phyloP scores from a whole-genome alignment of 805 yeast species.

The Peterozyma xylosa region DNA sequence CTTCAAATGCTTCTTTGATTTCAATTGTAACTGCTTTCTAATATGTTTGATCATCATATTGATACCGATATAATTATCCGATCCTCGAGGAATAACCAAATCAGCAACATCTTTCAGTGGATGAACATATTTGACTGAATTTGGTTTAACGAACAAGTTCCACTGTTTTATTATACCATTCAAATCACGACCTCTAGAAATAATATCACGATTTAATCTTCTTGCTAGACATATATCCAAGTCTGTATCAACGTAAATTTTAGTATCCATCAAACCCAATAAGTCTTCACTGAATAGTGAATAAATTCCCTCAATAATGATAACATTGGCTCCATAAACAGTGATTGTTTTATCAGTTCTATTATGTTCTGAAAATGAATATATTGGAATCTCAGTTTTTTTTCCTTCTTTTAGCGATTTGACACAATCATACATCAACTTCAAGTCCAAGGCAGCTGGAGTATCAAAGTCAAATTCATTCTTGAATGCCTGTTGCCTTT shows the following conservation, averaged over 20 bases:
- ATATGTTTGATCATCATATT: conserved; percentile 75
- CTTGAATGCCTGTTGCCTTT: conserved; percentile 54
- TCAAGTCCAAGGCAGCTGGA: conserved; percentile 81
- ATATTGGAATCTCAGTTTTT: conserved; percentile 57
- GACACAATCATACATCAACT: conserved; percentile 57
- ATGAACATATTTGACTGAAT: conserved; percentile 65
- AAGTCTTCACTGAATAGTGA: conserved; percentile 69
- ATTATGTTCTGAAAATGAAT: conserved; percentile 58
- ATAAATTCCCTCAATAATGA: conserved; percentile 86
- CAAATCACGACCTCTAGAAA: conserved; percentile 79
- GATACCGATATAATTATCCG: conserved; percentile 76
- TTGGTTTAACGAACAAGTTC: conserved; percentile 88
- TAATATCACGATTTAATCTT: conserved; percentile 78
- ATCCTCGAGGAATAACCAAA: conserved; percentile 83
- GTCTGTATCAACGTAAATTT: conserved; percentile 90
- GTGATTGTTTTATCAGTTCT: conserved; percentile 60
- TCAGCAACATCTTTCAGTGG: conserved; percentile 81
- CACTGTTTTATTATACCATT: conserved; percentile 82
- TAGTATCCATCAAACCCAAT: conserved; percentile 72
- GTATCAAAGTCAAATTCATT: conserved; percentile 80
- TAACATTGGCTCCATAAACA: conserved; percentile 90
- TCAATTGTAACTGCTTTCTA: conserved; percentile 56
- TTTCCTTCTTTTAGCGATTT: conserved; percentile 63
- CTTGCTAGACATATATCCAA: conserved; percentile 88
- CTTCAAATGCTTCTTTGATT: conserved; percentile 61